A percentile compares a stretch with the other conserved stretches of the same genome.
Evolutionary conservation across 257 asterid genomes (phyloP).

Genomic region (Verbena officinalis): DNA sequence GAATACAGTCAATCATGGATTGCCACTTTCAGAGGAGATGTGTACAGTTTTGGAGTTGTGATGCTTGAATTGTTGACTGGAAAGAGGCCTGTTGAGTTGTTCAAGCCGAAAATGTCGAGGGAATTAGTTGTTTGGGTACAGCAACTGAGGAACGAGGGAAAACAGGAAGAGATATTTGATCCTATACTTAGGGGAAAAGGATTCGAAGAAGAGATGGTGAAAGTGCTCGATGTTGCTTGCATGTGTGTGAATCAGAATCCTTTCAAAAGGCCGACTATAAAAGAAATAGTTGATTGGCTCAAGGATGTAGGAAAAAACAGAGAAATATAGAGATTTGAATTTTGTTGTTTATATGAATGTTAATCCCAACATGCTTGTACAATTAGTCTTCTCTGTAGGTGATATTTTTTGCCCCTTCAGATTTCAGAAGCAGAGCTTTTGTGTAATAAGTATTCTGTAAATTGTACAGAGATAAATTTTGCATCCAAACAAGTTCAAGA

Average conservation of each 20-base stretch:
- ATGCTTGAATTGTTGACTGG: conserved; percentile 88
- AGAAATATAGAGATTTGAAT: conserved; percentile 28
- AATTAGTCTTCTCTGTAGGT: conserved; percentile 30
- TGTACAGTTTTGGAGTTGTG: conserved; percentile 93
- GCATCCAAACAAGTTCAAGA: conserved; percentile 31
- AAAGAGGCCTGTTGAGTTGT: conserved; percentile 83
- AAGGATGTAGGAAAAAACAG: conserved; percentile 43
- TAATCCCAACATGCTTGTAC: conserved; percentile 25
- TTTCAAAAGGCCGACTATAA: conserved; percentile 78
- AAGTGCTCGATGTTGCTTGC: conserved; percentile 83
- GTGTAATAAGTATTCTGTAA: conserved; percentile 28
- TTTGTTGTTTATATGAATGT: conserved; percentile 43
- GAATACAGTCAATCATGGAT: conserved; percentile 97
- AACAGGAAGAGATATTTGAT: conserved; percentile 73
- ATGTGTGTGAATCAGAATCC: conserved; percentile 85
- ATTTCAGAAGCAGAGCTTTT: conserved; percentile 29
- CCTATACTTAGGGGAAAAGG: conserved; percentile 69
- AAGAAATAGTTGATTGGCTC: conserved; percentile 83
- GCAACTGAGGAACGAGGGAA: conserved; percentile 75
- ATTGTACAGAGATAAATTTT: conserved; percentile 41
- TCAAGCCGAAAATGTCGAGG: conserved; percentile 74
- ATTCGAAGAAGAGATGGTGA: conserved; percentile 76
- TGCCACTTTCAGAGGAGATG: conserved; percentile 93
- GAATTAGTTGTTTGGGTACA: conserved; percentile 84
- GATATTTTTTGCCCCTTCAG: conserved; percentile 26